Conservation (phyloP, 106 monocot species). For the Platanthera guangdongensis region DNA sequence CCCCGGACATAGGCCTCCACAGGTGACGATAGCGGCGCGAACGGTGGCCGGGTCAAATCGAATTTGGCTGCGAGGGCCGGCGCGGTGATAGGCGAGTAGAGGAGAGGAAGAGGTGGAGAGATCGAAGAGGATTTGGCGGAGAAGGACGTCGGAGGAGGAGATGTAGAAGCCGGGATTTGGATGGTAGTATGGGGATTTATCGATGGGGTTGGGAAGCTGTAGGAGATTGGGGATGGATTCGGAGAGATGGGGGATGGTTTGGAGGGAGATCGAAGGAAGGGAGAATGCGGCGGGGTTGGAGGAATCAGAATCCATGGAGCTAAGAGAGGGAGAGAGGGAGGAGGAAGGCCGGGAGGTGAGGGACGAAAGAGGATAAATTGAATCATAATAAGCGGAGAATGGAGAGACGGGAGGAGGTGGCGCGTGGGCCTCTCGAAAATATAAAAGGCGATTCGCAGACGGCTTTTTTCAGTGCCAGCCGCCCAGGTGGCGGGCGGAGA, state of each 20-base stretch:
- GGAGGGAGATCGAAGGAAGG: slow-evolving; percentile 44
- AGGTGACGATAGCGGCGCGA: slow-evolving; percentile 72
- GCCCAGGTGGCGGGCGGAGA: too few relatives aligned
- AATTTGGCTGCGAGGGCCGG: slow-evolving; percentile 51
- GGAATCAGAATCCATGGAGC: not conserved
- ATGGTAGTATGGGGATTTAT: slow-evolving; percentile 42
- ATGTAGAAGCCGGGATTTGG: slow-evolving; percentile 56
- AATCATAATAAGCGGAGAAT: too few relatives aligned
- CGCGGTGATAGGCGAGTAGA: slow-evolving; percentile 61
- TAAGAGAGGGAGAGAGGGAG: too few relatives aligned
- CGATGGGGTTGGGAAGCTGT: slow-evolving; percentile 44
- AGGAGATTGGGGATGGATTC: slow-evolving; percentile 23
- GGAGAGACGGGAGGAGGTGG: too few relatives aligned
- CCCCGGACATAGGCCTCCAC: slow-evolving; percentile 86
- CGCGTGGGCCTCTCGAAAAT: too few relatives aligned
- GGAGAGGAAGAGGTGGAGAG: slow-evolving; percentile 16
- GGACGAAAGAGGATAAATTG: too few relatives aligned
- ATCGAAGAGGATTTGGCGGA: slow-evolving; percentile 68
- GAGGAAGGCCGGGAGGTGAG: too few relatives aligned
- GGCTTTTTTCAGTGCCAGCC: too few relatives aligned
- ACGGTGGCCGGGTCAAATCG: slow-evolving; percentile 41
- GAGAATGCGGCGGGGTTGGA: slow-evolving; percentile 10
- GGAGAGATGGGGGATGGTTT: slow-evolving; percentile 36
- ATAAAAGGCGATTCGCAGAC: too few relatives aligned
- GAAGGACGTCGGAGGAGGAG: slow-evolving; percentile 51